These are phyloP conservation scores for Linnemannia hyalina DNA, from an alignment of 192 early-diverging fungal species.

Conservation along the genomic window DNA sequence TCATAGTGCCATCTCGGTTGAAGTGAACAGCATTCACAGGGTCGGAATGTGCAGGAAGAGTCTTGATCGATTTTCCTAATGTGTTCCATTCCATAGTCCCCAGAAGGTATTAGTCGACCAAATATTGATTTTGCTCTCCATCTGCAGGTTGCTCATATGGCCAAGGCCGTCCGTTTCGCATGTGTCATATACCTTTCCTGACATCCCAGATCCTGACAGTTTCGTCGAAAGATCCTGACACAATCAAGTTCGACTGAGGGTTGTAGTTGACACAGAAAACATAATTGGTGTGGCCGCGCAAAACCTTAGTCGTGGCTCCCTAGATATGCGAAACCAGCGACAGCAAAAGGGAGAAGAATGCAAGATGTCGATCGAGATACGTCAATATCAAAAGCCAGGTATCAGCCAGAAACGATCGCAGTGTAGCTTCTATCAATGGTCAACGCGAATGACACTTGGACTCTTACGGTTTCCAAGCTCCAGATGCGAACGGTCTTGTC, in stretches of 20 bases:
- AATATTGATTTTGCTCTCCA: background rate
- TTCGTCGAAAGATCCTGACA: constrained; percentile 98
- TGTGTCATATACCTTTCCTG: constrained; percentile 70
- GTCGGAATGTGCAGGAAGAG: constrained; percentile 94
- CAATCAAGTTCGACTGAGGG: constrained; percentile 93
- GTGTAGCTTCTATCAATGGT: background rate
- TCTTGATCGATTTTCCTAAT: constrained; percentile 88
- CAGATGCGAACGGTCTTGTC: constrained; percentile 97
- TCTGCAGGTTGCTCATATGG: background rate
- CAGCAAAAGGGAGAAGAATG: background rate
- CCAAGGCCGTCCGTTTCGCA: background rate
- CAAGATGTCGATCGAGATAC: background rate
- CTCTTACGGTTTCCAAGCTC: constrained; percentile 80
- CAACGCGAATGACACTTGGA: background rate
- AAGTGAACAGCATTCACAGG: constrained; percentile 97
- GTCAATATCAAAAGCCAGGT: background rate
- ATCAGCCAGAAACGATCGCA: background rate
- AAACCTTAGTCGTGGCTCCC: constrained; percentile 77
- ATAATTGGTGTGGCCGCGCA: constrained; percentile 95
- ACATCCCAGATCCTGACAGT: constrained; percentile 98
- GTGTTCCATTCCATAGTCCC: background rate
- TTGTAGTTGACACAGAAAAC: constrained; percentile 99
- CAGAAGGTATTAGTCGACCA: background rate
- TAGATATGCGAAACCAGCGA: constrained; percentile 29
- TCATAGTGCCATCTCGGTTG: constrained; percentile 96